Base-by-base conservation (phyloP, 179 eudicot species). In the Silene vulgaris region DNA sequence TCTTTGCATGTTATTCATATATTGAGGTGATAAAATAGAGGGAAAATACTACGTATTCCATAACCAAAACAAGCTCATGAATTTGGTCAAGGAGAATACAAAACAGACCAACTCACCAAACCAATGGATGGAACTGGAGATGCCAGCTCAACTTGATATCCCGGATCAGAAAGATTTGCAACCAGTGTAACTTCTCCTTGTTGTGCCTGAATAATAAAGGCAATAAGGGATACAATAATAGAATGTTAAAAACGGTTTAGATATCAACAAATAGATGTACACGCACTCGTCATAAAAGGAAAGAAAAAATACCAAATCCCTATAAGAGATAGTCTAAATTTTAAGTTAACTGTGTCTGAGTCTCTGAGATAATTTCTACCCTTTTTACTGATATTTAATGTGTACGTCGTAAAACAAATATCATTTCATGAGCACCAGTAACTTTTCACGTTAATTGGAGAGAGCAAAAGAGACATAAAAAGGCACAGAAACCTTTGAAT, bases 141-240 rank as follows among this genome's bases (percentile, higher is more conserved):
- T 37, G 91, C 79, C 75, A 92, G 72, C 81, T 90, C 88, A 79
- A 92, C 52, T 80, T 87, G 86, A 83, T 86, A 92, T 74, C 88
- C 89, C 23, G 97, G 89, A 78, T 88, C 88, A 74, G 91, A 88
- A 84, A 94, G 91, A 86, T 90, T 89, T 65, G 97, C 90, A 74
- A 80, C 85, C 88, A 94, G 64, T 60, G 92, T 63, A 76, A 94
- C 81, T 84, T 89, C 89, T 80, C 98, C 98, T 77, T 89, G 89
- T 76, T 82, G 89, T 35, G 88, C 90, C 98, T 94, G 81, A 66
- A 74, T 29, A 60, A 72, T 9, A 74, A 7, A 35, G 65, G 64
- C 74, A 29, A 56, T 21, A 54, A 40, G 30, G 64, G 75, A 74
- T n/a, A 26, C 20, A 23, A 0, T 14, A 28, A 64, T 54, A 14